These are phyloP conservation scores for Ophiostoma himal-ulmi DNA, from an alignment of 2,329 filamentous ascomycete genomes.

Conservation along the genomic window DNA sequence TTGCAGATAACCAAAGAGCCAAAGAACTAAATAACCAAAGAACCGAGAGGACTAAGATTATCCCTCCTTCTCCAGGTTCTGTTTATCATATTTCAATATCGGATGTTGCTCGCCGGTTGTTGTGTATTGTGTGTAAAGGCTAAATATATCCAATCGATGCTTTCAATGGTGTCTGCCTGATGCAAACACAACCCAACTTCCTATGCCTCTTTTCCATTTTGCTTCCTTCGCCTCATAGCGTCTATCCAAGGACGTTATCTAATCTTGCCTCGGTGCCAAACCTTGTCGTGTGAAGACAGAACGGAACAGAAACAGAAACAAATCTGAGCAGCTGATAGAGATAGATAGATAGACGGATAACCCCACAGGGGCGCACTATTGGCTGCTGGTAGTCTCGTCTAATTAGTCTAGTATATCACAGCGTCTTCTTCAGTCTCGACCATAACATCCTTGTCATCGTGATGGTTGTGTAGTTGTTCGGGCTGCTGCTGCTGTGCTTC, in stretches of 20 bases:
- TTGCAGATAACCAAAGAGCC: not conserved
- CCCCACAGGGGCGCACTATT: not conserved
- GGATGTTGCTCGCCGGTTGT: not conserved
- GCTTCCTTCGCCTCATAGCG: not conserved
- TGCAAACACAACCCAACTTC: not conserved
- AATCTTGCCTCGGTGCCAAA: not conserved
- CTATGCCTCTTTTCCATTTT: not conserved
- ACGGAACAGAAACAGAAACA: not conserved
- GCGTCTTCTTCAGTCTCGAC: constrained; percentile 84
- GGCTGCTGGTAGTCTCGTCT: not conserved
- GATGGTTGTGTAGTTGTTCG: constrained; percentile 31
- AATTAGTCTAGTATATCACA: constrained; percentile 65
- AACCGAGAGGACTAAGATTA: not conserved
- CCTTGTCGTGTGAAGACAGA: not conserved
- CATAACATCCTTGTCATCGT: constrained; percentile 69
- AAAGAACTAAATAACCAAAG: not conserved
- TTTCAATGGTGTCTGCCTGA: not conserved
- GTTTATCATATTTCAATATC: not conserved
- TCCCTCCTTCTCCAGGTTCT: not conserved
- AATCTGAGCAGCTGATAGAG: not conserved
- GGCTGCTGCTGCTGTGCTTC: constrained; percentile 31
- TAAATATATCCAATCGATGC: not conserved
- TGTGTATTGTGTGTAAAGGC: not conserved
- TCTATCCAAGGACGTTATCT: not conserved
- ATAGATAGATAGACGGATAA: not conserved